These are phyloP conservation scores for Geotrichum australiense DNA, from an alignment of 1,139 yeast species.

Conservation along the genomic window DNA sequence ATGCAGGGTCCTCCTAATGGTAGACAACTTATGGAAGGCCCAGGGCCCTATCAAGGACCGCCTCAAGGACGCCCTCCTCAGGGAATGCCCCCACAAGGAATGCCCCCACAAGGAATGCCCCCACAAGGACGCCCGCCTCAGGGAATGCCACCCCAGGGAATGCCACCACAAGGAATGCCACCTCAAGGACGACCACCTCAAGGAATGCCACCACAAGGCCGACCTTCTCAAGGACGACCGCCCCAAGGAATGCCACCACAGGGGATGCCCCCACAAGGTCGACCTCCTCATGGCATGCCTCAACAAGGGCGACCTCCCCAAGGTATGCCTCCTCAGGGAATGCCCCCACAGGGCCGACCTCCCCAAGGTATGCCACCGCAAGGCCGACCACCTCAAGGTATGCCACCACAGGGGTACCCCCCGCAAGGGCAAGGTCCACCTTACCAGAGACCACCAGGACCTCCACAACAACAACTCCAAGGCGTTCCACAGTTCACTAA, in stretches of 20 bases:
- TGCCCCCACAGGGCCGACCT: background rate
- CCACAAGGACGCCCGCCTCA: slow-evolving; percentile 1
- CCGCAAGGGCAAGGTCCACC: slow-evolving; percentile 76
- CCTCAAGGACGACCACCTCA: slow-evolving; percentile 7
- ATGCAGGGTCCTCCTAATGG: background rate
- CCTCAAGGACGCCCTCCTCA: slow-evolving; percentile 8
- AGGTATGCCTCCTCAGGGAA: slow-evolving; percentile 83
- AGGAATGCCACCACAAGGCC: slow-evolving; percentile 78
- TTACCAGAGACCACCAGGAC: slow-evolving; percentile 35
- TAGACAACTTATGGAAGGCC: background rate
- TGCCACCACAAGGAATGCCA: background rate
- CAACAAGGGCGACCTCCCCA: slow-evolving; percentile 30
- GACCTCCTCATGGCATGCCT: slow-evolving; percentile 60
- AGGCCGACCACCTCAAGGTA: slow-evolving; percentile 1
- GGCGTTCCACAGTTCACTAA: slow-evolving; percentile 44
- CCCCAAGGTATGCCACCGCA: slow-evolving; percentile 1
- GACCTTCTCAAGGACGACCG: slow-evolving; percentile 95
- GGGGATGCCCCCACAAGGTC: background rate
- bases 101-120: background rate
- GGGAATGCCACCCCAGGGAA: slow-evolving; percentile 1
- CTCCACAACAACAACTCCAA: slow-evolving; percentile 1
- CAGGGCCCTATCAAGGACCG: background rate
- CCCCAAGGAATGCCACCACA: slow-evolving; percentile 90
- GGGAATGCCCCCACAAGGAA: background rate
- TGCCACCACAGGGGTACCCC: background rate